phyloP scores from a whole-genome alignment of 2,329 filamentous ascomycete species.

The Hypoxylon sp. region DNA sequence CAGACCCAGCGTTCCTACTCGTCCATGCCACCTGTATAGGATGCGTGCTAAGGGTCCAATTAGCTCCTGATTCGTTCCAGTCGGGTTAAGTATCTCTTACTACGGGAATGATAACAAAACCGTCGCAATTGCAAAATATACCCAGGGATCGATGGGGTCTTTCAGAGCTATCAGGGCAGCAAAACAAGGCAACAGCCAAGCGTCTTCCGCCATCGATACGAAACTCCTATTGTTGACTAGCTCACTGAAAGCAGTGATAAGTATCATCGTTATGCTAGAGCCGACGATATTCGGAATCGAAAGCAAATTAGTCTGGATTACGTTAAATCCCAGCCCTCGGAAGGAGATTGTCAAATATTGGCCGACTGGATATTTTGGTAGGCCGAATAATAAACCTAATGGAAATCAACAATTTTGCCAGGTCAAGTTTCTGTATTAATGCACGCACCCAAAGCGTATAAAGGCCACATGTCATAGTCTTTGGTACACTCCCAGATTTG shows the following conservation, averaged over 20 bases:
- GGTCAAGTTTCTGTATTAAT: no score
- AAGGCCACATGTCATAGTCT: conserved; percentile 68
- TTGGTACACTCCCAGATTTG: conserved; percentile 63
- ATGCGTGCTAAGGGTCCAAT: conserved; percentile 55
- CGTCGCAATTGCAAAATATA: conserved; percentile 65
- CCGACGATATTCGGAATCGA: conserved; percentile 64
- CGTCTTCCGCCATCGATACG: conserved; percentile 62
- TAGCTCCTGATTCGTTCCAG: background rate
- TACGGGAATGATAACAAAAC: conserved; percentile 67
- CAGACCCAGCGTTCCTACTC: conserved; percentile 70
- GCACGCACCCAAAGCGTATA: conserved; percentile 33
- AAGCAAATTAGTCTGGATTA: conserved; percentile 68
- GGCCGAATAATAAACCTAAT: conserved; percentile 57
- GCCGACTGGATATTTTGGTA: conserved; percentile 62
- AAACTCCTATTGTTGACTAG: conserved; percentile 64
- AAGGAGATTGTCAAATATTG: conserved; percentile 51
- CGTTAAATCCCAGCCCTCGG: conserved; percentile 51
- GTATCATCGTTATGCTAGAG: conserved; percentile 64
- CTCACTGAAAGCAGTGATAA: conserved; percentile 67
- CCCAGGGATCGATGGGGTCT: conserved; percentile 59
- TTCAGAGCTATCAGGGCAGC: conserved; percentile 62
- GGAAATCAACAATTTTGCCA: no score
- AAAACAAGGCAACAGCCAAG: conserved; percentile 70
- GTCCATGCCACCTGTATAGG: conserved; percentile 72
- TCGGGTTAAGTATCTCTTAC: conserved; percentile 45